Conservation (phyloP, 2,329 filamentous ascomycete genomes). For the Fusarium mundagurra region DNA sequence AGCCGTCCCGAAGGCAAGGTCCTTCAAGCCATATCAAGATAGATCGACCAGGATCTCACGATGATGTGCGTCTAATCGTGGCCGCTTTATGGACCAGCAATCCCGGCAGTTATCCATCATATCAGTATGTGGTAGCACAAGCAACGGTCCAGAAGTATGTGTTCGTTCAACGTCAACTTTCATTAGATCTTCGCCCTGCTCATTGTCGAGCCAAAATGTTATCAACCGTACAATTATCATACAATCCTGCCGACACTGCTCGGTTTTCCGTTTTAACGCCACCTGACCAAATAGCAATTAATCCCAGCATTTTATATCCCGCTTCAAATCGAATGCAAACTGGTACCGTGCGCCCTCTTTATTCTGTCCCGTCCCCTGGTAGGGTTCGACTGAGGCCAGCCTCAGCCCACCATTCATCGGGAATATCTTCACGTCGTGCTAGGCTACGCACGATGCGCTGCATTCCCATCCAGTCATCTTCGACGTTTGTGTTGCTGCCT, state of each 20-base stretch:
- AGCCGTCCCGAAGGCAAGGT: constrained; percentile 32
- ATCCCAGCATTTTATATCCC: not conserved
- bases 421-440: constrained; percentile 76
- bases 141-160: not conserved
- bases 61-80: not conserved
- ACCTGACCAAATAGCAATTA: not conserved
- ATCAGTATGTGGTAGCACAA: not conserved
- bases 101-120: not conserved
- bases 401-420: constrained; percentile 84
- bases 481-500: constrained; percentile 27
- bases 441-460: constrained; percentile 77
- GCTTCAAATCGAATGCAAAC: constrained; percentile 8
- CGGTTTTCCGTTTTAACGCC: constrained; percentile 22
- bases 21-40: constrained; percentile 26
- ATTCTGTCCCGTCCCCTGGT: constrained; percentile 43
- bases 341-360: constrained; percentile 2
- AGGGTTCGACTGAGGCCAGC: constrained; percentile 72
- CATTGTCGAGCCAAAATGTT: not conserved
- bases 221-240: constrained; percentile 16
- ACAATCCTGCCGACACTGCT: constrained; percentile 3
- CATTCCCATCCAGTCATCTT: constrained; percentile 66
- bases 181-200: constrained; percentile 1
- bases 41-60: not conserved
- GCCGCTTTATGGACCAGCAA: not conserved
- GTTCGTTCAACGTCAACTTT: not conserved